Evolutionary conservation across 2,329 filamentous ascomycete genomes (phyloP).

Genomic region (Chrysoporthe austroafricana): DNA sequence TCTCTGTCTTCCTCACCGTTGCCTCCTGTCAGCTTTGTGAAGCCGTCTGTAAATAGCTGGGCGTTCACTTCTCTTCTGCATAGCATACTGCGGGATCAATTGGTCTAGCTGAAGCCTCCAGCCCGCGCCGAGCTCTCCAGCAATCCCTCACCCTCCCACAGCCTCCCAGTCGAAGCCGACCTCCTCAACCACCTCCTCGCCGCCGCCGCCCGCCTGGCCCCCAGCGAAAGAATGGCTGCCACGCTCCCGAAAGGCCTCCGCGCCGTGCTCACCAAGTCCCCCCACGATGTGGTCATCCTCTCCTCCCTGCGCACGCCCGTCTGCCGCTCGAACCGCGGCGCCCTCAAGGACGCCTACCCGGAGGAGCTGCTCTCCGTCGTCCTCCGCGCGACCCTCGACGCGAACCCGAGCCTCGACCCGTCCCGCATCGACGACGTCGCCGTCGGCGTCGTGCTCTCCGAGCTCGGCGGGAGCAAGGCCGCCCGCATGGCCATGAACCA

Average conservation of each 20-base stretch:
- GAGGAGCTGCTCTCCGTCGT: constrained; percentile 80
- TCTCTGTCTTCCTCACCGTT: neutral
- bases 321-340: constrained; percentile 80
- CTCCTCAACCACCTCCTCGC: neutral
- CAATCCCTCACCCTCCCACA: too few species aligned
- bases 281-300: constrained; percentile 84
- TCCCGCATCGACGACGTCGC: constrained; percentile 76
- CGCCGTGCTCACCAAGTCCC: constrained; percentile 76
- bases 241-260: constrained; percentile 67
- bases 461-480: constrained; percentile 88
- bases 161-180: neutral
- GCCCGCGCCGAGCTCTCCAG: neutral
- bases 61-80: neutral
- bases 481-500: constrained; percentile 90
- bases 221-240: constrained; percentile 46
- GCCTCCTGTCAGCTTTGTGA: neutral
- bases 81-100: neutral
- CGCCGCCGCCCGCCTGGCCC: too few species aligned
- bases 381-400: constrained; percentile 68
- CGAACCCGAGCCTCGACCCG: constrained; percentile 73
- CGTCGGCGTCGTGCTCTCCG: constrained; percentile 86
- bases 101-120: neutral
- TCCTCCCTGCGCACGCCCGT: constrained; percentile 89
- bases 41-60: neutral
- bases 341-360: constrained; percentile 85